These are phyloP conservation scores for Heracleum sosnowskyi DNA, from an alignment of 129 eudicot species.

Conservation along the genomic window DNA sequence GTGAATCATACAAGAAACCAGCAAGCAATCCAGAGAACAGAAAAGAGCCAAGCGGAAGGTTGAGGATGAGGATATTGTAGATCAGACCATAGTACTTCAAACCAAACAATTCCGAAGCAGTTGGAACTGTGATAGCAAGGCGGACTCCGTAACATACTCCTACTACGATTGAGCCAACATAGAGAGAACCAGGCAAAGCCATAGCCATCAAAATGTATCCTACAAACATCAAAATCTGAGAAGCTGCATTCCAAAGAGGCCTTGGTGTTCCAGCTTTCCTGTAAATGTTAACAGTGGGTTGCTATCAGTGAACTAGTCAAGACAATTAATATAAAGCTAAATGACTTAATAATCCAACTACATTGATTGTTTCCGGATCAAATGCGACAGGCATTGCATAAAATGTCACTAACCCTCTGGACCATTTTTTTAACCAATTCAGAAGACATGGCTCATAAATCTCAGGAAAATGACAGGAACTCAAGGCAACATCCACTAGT, in stretches of 20 bases:
- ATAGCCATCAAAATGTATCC: slow-evolving; percentile 74
- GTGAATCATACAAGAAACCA: slow-evolving; percentile 65
- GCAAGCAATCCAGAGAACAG: slow-evolving; percentile 94
- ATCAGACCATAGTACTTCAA: slow-evolving; percentile 88
- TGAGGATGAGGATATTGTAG: slow-evolving; percentile 81
- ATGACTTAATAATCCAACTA: neutral
- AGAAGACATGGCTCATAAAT: neutral
- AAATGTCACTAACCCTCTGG: neutral
- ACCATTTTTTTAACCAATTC: neutral
- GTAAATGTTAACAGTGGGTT: neutral
- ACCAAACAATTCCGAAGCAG: slow-evolving; percentile 91
- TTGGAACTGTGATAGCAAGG: slow-evolving; percentile 77
- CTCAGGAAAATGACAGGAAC: neutral
- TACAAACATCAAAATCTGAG: slow-evolving; percentile 70
- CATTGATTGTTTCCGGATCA: neutral
- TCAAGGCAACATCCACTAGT: neutral
- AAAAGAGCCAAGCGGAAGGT: slow-evolving; percentile 92
- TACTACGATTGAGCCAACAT: slow-evolving; percentile 73
- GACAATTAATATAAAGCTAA: neutral
- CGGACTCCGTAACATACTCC: slow-evolving; percentile 96
- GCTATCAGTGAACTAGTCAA: neutral
- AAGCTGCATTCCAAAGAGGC: slow-evolving; percentile 94
- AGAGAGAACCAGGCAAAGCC: slow-evolving; percentile 85
- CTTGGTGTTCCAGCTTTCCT: slow-evolving; percentile 87
- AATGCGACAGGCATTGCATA: neutral